Base-by-base conservation (phyloP, 345 rosid species). In the Ceriops decandra region DNA sequence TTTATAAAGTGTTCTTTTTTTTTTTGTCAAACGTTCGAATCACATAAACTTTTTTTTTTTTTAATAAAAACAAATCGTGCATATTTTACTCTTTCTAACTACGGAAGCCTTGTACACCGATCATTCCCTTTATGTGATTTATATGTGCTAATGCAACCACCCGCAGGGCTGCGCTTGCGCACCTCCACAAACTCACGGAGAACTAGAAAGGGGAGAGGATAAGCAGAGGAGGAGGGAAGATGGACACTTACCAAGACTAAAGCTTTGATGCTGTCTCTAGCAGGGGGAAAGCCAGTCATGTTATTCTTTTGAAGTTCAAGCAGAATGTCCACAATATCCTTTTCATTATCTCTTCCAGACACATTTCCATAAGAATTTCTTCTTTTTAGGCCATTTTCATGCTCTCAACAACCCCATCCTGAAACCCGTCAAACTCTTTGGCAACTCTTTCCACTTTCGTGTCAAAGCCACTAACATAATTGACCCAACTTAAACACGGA, bases 401-500 rank as follows among this genome's bases (percentile, higher is more conserved):
- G 75, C 16, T 74, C 72, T 80, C 72, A n/a, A 77, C 66, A 0
- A 80, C 72, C 60, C 32, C 52, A 1, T 71, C 70, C 2, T 77
- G 61, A 53, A 81, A 81, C 17, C 38, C 27, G 42, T 81, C 81
- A 13, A 74, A 54, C 67, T 74, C 77, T 61, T 52, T 64, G 5
- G 62, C 51, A 16, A 77, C 76, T 63, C 38, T 61, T 46, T 76
- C 72, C 22, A 63, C 76, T 31, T 52, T 80, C 5, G 36, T 52
- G n/a, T 80, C 36, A 51, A 80, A 24, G 1, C 79, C 79, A 49
- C 56, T 83, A 1, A 79, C 17, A 71, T 54, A 20, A 59, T 73
- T 78, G 6, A 82, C 28, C 90, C 89, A 86, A 15, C 71, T 76
- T 31, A 87, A 83, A 78, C 84, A 82, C 26, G 90, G 91, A 47